Base-by-base conservation (phyloP, 1,139 yeast genomes). In the Suhomyces panamericanus region DNA sequence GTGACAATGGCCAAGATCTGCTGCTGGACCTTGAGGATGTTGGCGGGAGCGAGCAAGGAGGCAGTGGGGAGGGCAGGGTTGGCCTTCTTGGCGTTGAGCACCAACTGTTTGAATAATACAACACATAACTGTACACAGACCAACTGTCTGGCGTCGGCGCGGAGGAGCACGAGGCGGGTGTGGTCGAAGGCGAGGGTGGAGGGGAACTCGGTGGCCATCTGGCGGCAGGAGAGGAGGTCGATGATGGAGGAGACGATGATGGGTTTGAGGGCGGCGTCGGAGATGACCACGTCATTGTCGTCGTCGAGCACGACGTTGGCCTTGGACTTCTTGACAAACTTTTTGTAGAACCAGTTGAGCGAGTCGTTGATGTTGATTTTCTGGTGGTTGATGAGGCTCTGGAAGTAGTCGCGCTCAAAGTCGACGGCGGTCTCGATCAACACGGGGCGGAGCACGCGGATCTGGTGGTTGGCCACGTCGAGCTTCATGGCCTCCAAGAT, bases 401-500 rank as follows among this genome's bases (percentile, higher is more conserved):
- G 78, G 64, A 88, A 89, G 65, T 89, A 89, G 62, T 87, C 96
- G 56, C 83, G 85, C 67, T 91, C 98, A 59, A 91, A 88, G 54
- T 87, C 93, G n/a, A 87, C 85, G 1, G 96, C 95, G 27, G 95
- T 87, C 57, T 89, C 93, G 49, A 90, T 81, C 41, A 91, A 73
- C 12, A 87, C 85, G 2, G 96, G 96, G 57, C 96, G 78, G 47
- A 90, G 71, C 24, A 89, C 81, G 55, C 96, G 77, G 46, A 91
- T 88, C 66, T 90, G 97, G 63, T 91, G 96, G 65, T 91, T 91
- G 15, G 97, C 96, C 44, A 90, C 95, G 60, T 91, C 97, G 54
- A 91, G 74, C 64, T 91, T 91, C 96, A 91, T 90, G n/a, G 96
- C 95, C 63, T 90, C 97, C 54, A 91, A 71, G 48, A 91, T 87